Percentiles rank a stretch among this genome's conserved stretches.
Conservation (phyloP, 2,329 filamentous ascomycete genomes). For the Fusarium floridanum region DNA sequence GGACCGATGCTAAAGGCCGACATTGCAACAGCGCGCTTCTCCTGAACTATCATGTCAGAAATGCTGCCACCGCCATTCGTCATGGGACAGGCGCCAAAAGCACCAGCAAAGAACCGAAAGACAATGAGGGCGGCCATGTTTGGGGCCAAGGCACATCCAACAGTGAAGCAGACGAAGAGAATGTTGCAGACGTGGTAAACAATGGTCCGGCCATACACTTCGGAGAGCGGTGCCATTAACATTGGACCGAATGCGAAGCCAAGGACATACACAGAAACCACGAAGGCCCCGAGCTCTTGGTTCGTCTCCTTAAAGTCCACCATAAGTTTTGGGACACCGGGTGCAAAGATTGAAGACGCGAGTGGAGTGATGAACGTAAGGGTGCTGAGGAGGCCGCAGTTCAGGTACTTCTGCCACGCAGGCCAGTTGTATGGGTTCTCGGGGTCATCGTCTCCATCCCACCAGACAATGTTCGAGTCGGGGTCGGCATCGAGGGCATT, state of each 20-base stretch:
- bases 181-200: neutral
- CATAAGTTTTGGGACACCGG: neutral
- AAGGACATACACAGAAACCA: neutral
- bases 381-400: neutral
- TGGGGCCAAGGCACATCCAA: neutral
- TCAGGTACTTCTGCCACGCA: neutral
- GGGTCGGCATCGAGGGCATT: neutral
- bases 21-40: neutral
- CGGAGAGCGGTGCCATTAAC: neutral
- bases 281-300: neutral
- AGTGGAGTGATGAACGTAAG: neutral
- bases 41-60: neutral
- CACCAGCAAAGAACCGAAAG: neutral
- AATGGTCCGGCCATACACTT: neutral
- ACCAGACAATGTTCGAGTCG: neutral
- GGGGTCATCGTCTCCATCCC: neutral
- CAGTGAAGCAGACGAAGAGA: neutral
- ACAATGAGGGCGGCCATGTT: neutral
- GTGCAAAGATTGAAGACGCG: neutral
- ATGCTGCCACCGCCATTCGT: neutral
- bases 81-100: neutral
- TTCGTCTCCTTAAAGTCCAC: neutral
- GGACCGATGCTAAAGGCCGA: neutral
- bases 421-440: neutral
- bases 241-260: neutral